A percentile compares a stretch with the other conserved stretches of the same genome.
These are phyloP conservation scores for Trichoderma koningiopsis DNA, from an alignment of 2,329 filamentous ascomycete genomes.

Conservation along the genomic window DNA sequence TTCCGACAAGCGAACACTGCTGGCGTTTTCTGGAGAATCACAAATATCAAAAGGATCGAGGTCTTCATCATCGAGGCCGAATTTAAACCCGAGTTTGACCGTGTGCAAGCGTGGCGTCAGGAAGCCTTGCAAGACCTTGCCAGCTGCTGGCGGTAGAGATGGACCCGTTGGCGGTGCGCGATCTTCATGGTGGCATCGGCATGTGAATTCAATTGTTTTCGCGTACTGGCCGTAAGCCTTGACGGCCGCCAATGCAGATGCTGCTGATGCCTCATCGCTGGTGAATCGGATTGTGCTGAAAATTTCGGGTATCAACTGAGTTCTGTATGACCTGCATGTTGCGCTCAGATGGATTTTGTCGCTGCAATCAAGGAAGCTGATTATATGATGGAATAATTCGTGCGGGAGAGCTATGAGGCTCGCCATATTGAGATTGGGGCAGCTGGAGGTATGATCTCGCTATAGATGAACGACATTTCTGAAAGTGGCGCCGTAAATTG, in stretches of 20 bases:
- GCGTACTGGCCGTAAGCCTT: neutral
- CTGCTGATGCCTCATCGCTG: neutral
- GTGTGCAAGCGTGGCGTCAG: neutral
- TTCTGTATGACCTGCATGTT: neutral
- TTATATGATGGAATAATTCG: neutral
- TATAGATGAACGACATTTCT: neutral
- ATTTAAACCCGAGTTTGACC: neutral
- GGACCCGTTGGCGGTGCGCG: neutral
- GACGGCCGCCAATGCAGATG: neutral
- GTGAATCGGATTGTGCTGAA: neutral
- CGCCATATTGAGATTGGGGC: neutral
- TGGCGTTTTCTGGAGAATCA: neutral
- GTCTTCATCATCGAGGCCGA: neutral
- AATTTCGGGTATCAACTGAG: neutral
- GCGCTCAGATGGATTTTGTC: neutral
- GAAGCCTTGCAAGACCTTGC: neutral
- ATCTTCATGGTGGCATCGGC: neutral
- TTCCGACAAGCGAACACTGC: neutral
- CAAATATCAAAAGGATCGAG: neutral
- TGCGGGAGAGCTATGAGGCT: neutral
- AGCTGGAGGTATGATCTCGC: neutral
- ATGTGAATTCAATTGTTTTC: neutral
- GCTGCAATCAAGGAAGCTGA: neutral
- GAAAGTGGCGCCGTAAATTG: neutral
- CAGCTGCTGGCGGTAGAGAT: neutral